These are phyloP conservation scores for Candida ulmi DNA, from an alignment of 805 yeast genomes.

Conservation along the genomic window DNA sequence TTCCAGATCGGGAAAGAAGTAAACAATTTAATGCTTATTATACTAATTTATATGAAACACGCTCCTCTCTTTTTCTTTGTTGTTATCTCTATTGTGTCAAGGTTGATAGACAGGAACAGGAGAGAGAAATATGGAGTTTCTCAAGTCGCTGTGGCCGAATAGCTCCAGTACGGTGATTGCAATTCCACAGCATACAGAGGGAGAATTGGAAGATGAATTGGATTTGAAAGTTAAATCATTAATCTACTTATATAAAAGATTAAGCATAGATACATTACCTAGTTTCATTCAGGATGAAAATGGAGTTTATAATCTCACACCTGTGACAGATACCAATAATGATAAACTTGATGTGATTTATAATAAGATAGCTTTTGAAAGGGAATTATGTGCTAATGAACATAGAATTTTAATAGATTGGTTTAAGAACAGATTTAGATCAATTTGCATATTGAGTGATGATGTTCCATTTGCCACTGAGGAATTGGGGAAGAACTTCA, in stretches of 20 bases:
- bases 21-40: neutral
- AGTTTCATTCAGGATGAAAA: slow-evolving; percentile 34
- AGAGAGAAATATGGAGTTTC: slow-evolving; percentile 20
- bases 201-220: slow-evolving; percentile 47
- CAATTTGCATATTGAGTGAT: slow-evolving; percentile 46
- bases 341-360: slow-evolving; percentile 51
- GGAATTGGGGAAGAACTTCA: slow-evolving; percentile 17
- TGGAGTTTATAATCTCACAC: slow-evolving; percentile 18
- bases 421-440: slow-evolving; percentile 59
- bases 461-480: slow-evolving; percentile 35
- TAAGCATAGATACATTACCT: slow-evolving; percentile 36
- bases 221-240: slow-evolving; percentile 59
- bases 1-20: neutral
- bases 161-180: slow-evolving; percentile 29
- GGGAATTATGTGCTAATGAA: slow-evolving; percentile 43
- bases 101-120: too few relatives aligned
- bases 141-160: slow-evolving; percentile 30
- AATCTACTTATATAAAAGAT: slow-evolving; percentile 50
- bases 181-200: slow-evolving; percentile 44
- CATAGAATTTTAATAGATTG: slow-evolving; percentile 64
- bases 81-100: too few relatives aligned
- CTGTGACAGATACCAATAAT: slow-evolving; percentile 1
- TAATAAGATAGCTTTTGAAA: slow-evolving; percentile 40
- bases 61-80: too few relatives aligned
- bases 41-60: too few relatives aligned